Conservation (phyloP, 495 filamentous ascomycete species). For the Neurospora hispaniola region DNA sequence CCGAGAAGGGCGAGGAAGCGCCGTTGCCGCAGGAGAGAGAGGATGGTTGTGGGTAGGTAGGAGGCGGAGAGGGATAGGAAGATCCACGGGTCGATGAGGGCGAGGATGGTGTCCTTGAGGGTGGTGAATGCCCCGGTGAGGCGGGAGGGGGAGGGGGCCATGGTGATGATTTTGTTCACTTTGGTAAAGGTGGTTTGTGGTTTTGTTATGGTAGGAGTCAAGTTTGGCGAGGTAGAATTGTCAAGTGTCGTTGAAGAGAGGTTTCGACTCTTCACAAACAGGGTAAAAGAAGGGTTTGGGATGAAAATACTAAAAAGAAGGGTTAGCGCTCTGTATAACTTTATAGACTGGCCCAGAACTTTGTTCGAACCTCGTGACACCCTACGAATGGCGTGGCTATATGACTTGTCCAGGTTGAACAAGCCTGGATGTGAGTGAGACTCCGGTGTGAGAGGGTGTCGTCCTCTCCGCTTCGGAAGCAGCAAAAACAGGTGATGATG, state of each 20-base stretch:
- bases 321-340: background rate
- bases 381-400: background rate
- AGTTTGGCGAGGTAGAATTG: background rate
- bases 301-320: background rate
- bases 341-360: background rate
- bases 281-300: background rate
- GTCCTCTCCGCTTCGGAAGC: background rate
- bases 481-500: background rate
- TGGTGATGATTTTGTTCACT: background rate
- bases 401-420: background rate
- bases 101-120: slow-evolving; percentile 5
- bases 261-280: background rate
- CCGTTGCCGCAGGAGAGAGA: slow-evolving; percentile 15
- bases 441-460: background rate
- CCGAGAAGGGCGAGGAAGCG: slow-evolving; percentile 23
- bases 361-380: background rate
- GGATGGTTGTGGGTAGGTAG: slow-evolving; percentile 27
- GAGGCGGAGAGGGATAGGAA: slow-evolving; percentile 29
- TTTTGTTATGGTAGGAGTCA: background rate
- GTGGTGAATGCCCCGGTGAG: background rate
- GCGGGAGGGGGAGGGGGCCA: background rate
- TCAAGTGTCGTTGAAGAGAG: background rate
- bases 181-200: background rate
- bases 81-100: slow-evolving; percentile 26
- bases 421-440: background rate